Evolutionary conservation across 768 basidiomycete species (phyloP).

Genomic region (Boletales sp.): DNA sequence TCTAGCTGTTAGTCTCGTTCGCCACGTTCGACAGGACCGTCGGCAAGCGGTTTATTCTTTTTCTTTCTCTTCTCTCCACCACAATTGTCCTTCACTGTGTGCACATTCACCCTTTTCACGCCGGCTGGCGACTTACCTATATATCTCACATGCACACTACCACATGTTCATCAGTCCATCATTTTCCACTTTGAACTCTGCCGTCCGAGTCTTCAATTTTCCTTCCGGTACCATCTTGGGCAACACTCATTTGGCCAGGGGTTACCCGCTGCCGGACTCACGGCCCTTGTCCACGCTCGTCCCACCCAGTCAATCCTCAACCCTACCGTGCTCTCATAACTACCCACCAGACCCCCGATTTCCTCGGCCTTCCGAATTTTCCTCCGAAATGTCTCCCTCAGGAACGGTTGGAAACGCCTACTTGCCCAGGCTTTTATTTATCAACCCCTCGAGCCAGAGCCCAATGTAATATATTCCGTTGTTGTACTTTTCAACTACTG

Average conservation of each 20-base stretch:
- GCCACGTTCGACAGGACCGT: conserved; percentile 5
- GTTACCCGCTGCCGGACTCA: conserved; percentile 9
- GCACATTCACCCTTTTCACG: conserved; percentile 25
- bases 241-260: conserved; percentile 6
- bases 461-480: conserved; percentile 9
- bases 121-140: conserved; percentile 9
- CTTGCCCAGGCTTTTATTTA: neutral
- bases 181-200: conserved; percentile 17
- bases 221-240: conserved; percentile 7
- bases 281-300: conserved; percentile 18
- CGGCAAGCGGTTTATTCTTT: conserved; percentile 13
- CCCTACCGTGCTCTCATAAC: conserved; percentile 1
- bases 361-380: neutral
- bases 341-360: conserved; percentile 1
- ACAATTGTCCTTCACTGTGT: conserved; percentile 9
- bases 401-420: neutral
- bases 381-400: conserved; percentile 4
- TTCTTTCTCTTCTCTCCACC: conserved; percentile 11
- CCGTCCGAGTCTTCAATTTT: neutral
- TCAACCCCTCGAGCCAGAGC: neutral
- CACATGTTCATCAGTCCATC: conserved; percentile 26
- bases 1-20: neutral
- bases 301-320: conserved; percentile 6
- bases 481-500: neutral
- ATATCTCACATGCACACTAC: conserved; percentile 26